Conservation (phyloP, 2,329 filamentous ascomycete species). For the Monilinia polystroma region DNA sequence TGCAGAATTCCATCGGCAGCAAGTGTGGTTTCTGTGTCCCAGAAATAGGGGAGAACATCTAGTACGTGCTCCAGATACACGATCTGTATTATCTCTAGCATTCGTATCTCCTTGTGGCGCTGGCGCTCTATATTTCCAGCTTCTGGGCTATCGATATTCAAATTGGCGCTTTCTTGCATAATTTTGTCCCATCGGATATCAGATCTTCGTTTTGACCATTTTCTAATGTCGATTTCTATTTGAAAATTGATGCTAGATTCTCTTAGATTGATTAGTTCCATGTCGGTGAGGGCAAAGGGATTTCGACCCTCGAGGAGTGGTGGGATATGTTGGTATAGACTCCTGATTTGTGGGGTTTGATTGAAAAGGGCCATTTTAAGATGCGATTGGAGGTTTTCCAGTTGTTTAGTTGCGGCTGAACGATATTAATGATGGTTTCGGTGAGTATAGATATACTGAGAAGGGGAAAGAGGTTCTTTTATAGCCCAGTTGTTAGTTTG, state of each 20-base stretch:
- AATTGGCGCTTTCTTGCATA: not conserved
- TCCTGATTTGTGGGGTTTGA: not conserved
- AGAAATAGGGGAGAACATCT: not conserved
- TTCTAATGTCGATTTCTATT: not conserved
- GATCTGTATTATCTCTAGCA: not conserved
- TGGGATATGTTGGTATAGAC: not conserved
- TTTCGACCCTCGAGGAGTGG: not conserved
- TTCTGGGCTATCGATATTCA: not conserved
- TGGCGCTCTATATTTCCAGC: not conserved
- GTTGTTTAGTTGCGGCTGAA: not conserved
- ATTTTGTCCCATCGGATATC: not conserved
- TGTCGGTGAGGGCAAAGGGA: not conserved
- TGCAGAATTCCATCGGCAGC: not conserved
- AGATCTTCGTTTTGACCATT: not conserved
- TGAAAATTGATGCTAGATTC: not conserved
- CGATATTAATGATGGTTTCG: not conserved
- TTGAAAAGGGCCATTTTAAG: not conserved
- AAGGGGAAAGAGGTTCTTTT: not conserved
- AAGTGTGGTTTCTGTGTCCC: not conserved
- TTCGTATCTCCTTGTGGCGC: not conserved
- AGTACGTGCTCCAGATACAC: not conserved
- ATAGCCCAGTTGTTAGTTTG: not conserved
- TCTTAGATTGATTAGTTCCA: not conserved
- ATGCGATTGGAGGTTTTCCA: not conserved
- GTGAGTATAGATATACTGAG: not conserved